phyloP scores from a whole-genome alignment of 371 early-diverging fungal genomes.

The Circinella minor region DNA sequence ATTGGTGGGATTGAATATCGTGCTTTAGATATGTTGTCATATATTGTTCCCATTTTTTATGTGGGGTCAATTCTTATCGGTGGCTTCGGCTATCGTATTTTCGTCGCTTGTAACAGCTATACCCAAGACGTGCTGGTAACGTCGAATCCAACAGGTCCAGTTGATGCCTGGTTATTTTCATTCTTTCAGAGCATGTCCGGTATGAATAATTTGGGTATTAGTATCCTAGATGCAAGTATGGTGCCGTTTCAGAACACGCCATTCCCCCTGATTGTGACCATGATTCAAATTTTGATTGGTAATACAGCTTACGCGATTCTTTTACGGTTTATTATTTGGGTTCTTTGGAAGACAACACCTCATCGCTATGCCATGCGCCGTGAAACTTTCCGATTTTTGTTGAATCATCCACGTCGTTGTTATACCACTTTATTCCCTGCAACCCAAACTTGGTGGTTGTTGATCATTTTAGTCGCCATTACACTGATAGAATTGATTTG shows the following conservation, averaged over 20 bases:
- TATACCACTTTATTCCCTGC: slow-evolving; percentile 52
- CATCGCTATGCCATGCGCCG: slow-evolving; percentile 31
- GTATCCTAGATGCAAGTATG: slow-evolving; percentile 46
- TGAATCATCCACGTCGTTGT: slow-evolving; percentile 55
- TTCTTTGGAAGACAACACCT: slow-evolving; percentile 35
- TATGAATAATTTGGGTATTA: slow-evolving; percentile 48
- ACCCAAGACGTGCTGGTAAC: slow-evolving; percentile 34
- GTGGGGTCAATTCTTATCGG: slow-evolving; percentile 33
- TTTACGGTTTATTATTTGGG: slow-evolving; percentile 49
- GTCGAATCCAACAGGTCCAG: slow-evolving; percentile 37
- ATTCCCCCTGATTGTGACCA: slow-evolving; percentile 37
- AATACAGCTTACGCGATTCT: slow-evolving; percentile 53
- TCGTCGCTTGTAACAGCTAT: slow-evolving; percentile 36
- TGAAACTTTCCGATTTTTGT: slow-evolving; percentile 42
- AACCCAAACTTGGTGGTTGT: slow-evolving; percentile 51
- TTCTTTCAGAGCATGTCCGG: slow-evolving; percentile 44
- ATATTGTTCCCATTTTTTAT: slow-evolving; percentile 43
- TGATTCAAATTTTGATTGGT: slow-evolving; percentile 43
- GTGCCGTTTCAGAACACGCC: slow-evolving; percentile 49
- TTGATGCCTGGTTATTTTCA: slow-evolving; percentile 49
- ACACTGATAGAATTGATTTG: slow-evolving; percentile 45
- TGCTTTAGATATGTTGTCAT: slow-evolving; percentile 42
- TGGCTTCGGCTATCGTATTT: slow-evolving; percentile 37
- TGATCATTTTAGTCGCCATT: slow-evolving; percentile 41
- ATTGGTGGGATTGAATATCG: slow-evolving; percentile 55